Conservation (phyloP, 169 alveolate species). For the Toxoplasma gondii region DNA sequence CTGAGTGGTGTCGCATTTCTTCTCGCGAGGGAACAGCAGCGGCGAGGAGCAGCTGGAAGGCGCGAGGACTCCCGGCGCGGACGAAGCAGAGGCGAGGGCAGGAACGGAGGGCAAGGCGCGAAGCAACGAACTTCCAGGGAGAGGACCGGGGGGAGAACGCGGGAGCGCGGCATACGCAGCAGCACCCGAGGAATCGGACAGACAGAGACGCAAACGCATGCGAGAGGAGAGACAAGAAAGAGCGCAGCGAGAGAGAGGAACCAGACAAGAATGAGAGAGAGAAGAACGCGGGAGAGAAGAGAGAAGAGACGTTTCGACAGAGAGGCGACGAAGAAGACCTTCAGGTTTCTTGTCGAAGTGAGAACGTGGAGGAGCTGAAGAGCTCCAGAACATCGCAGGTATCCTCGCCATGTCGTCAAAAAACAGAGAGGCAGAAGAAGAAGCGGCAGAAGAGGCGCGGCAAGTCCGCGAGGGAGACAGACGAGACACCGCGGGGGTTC, state of each 20-base stretch:
- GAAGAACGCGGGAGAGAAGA: not conserved
- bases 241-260: not conserved
- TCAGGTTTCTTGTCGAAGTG: too few relatives aligned
- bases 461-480: too few relatives aligned
- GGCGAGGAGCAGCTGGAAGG: not conserved
- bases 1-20: not conserved
- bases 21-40: not conserved
- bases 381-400: too few relatives aligned
- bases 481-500: too few relatives aligned
- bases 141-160: too few relatives aligned
- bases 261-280: not conserved
- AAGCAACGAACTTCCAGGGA: not conserved
- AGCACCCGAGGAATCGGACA: not conserved
- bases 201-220: not conserved
- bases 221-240: not conserved
- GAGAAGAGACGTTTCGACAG: not conserved
- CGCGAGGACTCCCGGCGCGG: not conserved
- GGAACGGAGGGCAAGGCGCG: not conserved
- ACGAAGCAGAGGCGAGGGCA: not conserved
- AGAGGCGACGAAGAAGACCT: too few relatives aligned
- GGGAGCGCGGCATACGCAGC: not conserved
- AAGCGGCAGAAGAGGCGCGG: too few relatives aligned
- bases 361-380: too few relatives aligned
- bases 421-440: too few relatives aligned
- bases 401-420: too few relatives aligned